A percentile compares a stretch with the other conserved stretches of the same genome.
These are phyloP conservation scores for Ocimum tenuiflorum DNA, from an alignment of 257 asterid genomes.

Conservation along the genomic window DNA sequence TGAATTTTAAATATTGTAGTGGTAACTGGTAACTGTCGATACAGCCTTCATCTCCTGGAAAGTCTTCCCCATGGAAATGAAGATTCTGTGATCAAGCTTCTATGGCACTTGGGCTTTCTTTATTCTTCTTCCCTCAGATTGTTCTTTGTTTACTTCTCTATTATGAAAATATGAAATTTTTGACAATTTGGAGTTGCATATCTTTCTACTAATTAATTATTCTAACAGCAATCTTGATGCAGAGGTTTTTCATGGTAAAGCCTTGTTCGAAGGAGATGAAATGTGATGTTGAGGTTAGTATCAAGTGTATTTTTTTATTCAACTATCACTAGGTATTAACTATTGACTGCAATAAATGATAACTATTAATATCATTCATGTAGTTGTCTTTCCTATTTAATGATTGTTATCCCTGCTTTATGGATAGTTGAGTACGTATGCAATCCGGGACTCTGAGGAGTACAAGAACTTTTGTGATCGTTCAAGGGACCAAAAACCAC, in stretches of 20 bases:
- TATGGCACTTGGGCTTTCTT: constrained; percentile 4
- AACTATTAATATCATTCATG: not conserved
- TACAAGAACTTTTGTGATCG: constrained; percentile 96
- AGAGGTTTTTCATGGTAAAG: constrained; percentile 93
- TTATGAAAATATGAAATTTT: not conserved
- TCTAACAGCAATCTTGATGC: constrained; percentile 41
- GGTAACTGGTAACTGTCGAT: not conserved
- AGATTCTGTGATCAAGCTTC: not conserved
- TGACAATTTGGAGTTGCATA: not conserved
- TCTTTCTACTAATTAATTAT: constrained; percentile 3
- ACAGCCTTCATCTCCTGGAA: not conserved
- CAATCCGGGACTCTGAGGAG: constrained; percentile 95
- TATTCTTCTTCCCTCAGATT: not conserved
- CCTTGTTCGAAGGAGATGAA: constrained; percentile 97
- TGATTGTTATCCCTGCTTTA: not conserved
- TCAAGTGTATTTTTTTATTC: not conserved
- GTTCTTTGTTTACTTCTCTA: constrained; percentile 9
- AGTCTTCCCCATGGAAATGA: not conserved
- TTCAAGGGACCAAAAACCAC: constrained; percentile 83
- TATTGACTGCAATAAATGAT: not conserved
- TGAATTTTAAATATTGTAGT: constrained; percentile 1
- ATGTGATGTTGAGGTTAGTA: constrained; percentile 93
- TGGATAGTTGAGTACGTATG: constrained; percentile 69
- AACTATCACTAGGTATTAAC: not conserved
- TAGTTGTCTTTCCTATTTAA: constrained; percentile 1